Evolutionary conservation across 805 yeast genomes (phyloP).

Genomic region (Lachancea nothofagi): DNA sequence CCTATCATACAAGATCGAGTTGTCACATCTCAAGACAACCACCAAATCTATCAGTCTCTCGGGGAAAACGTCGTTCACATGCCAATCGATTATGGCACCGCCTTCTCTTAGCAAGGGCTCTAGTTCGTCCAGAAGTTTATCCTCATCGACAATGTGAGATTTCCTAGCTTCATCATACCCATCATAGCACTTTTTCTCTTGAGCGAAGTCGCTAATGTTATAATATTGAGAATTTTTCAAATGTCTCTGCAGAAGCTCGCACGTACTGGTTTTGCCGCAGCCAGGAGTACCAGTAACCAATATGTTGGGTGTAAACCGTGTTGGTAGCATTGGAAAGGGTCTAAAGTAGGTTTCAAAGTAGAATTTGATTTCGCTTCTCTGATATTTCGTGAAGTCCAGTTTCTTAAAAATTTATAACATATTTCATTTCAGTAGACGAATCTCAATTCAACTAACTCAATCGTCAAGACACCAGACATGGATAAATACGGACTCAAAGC

Average conservation of each 20-base stretch:
- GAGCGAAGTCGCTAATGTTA: conserved; percentile 77
- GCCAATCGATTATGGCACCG: conserved; percentile 95
- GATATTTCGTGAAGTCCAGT: neutral
- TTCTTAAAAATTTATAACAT: neutral
- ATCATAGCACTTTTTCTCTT: conserved; percentile 66
- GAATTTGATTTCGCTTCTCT: neutral
- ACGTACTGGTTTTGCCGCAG: conserved; percentile 35
- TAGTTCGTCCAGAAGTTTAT: conserved; percentile 70
- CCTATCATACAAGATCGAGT: conserved; percentile 66
- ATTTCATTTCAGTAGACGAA: neutral
- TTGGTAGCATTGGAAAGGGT: conserved; percentile 14
- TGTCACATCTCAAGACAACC: conserved; percentile 78
- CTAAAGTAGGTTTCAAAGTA: neutral
- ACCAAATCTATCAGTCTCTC: conserved; percentile 89
- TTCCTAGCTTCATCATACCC: conserved; percentile 84
- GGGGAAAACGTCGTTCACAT: conserved; percentile 92
- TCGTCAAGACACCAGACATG: conserved; percentile 8
- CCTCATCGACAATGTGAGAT: conserved; percentile 88
- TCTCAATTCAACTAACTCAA: neutral
- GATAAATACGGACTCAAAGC: conserved; percentile 33
- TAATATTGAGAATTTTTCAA: conserved; percentile 43
- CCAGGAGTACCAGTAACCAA: conserved; percentile 93
- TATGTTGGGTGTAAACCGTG: conserved; percentile 55
- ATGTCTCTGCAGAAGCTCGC: conserved; percentile 25
- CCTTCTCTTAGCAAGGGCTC: conserved; percentile 78